A percentile compares a stretch with the other conserved stretches of the same genome.
These are phyloP conservation scores for Elasticomyces elasticus DNA, from an alignment of 495 filamentous ascomycete genomes.

Conservation along the genomic window DNA sequence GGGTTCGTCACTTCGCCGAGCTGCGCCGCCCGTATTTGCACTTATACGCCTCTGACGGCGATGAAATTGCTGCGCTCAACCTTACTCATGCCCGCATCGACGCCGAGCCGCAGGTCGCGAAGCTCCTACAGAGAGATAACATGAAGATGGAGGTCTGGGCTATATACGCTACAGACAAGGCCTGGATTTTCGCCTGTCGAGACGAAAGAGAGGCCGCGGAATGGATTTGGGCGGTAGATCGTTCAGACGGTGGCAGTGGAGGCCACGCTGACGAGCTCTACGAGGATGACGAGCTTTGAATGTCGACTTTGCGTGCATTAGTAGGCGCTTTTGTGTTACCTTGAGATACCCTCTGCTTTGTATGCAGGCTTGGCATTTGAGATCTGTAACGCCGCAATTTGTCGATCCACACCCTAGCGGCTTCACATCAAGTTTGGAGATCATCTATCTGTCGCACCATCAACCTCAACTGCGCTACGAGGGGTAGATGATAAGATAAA, in stretches of 20 bases:
- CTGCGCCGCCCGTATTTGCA: conserved; percentile 87
- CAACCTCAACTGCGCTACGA: background rate
- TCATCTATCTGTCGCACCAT: background rate
- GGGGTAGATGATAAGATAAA: background rate
- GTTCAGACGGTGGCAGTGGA: conserved; percentile 37
- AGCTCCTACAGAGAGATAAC: conserved; percentile 49
- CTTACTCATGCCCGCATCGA: conserved; percentile 78
- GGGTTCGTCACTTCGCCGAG: conserved; percentile 88
- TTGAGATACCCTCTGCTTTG: conserved; percentile 15
- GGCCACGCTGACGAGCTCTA: background rate
- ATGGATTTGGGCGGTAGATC: conserved; percentile 79
- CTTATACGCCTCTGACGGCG: conserved; percentile 73
- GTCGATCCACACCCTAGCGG: background rate
- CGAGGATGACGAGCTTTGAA: background rate
- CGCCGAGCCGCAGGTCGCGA: conserved; percentile 73
- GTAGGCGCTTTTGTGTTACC: background rate
- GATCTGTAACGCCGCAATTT: too few species aligned
- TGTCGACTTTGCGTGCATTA: background rate
- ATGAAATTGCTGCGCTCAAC: conserved; percentile 82
- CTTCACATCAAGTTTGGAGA: background rate
- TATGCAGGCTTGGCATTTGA: too few species aligned
- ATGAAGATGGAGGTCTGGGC: conserved; percentile 66
- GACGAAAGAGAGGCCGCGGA: conserved; percentile 84
- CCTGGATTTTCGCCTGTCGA: conserved; percentile 83
- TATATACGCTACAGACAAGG: conserved; percentile 84